Base-by-base conservation (phyloP, 805 yeast species). In the Candida boleticola region DNA sequence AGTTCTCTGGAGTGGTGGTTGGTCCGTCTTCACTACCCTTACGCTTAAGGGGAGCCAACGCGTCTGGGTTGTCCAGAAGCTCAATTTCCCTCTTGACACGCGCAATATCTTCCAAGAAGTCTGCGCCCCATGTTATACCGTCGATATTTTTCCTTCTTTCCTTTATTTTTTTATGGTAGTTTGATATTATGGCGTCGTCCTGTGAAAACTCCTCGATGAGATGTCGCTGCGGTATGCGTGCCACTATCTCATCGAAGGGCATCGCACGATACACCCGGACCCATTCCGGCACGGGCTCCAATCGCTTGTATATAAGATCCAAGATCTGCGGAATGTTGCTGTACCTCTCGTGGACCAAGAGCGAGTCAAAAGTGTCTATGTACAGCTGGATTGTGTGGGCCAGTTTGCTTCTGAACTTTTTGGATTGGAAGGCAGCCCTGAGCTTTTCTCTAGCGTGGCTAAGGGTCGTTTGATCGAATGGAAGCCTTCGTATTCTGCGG, bases 191-290 rank as follows among this genome's bases (percentile, higher is more conserved):
- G 11, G 27, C 11, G 27, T 7, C 7, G 27, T 23, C 27, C 10
- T 23, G 7, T 23, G 55, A 56, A 36, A 55, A 51, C 34, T 62
- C 68, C 13, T 57, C 43, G 3, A 65, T 50, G 19, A 64, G 40
- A 43, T 70, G 73, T 4, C 56, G 60, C 37, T 54, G 63, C 4
- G 74, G 74, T 68, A 68, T 68, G 3, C 43, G 30, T 1, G 40
- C 30, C 22, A 58, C 55, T 30, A 67, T 45, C 5, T 53, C 41
- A 19, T 48, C 35, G 39, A 61, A 58, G 19, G 52, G 51, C 26
- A 49, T 40, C 9, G 48, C 43, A 3, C 41, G 35, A 45, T 67
- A 60, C 6, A 49, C 48, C 1, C 34, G 21, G 13, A 55, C 36
- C 62, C 66, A 60, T 6, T 14, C 23, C n/a, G 58, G 54, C 9